These are phyloP conservation scores for Nitzschia sp. DNA, from an alignment of 108 stramenopile species.

Conservation along the genomic window DNA sequence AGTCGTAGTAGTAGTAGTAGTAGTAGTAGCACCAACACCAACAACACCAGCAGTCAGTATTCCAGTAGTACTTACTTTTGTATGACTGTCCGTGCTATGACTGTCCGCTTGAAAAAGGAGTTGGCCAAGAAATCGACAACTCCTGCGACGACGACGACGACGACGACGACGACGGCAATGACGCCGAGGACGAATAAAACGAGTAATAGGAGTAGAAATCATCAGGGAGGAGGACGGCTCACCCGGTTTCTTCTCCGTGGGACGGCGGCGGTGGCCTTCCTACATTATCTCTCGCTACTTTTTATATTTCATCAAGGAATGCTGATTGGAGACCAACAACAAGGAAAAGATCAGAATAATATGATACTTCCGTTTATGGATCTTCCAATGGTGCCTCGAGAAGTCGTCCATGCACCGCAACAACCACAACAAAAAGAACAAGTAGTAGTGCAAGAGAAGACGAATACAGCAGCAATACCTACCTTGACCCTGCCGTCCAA, in stretches of 20 bases:
- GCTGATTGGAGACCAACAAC: not conserved
- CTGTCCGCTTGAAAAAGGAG: no score
- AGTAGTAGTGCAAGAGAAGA: not conserved
- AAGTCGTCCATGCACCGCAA: not conserved
- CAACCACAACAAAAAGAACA: not conserved
- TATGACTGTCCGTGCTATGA: no score
- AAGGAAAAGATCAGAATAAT: not conserved
- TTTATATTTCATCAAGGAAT: not conserved
- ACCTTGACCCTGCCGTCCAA: not conserved
- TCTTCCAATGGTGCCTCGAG: not conserved
- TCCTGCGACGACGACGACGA: no score
- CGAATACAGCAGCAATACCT: not conserved
- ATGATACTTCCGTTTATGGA: not conserved
- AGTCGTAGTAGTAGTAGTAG: no score
- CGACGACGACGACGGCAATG: no score
- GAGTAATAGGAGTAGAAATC: no score
- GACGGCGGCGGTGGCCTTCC: not conserved
- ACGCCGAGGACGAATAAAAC: no score
- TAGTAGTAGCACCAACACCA: no score
- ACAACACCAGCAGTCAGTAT: no score
- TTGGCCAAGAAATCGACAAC: no score
- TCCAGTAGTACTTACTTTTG: no score
- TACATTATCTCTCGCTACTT: not conserved
- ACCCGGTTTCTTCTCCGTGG: not conserved
- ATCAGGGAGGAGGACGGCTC: not conserved